Evolutionary conservation across 2,329 filamentous ascomycete genomes (phyloP).

Genomic region (Alternaria sp.): DNA sequence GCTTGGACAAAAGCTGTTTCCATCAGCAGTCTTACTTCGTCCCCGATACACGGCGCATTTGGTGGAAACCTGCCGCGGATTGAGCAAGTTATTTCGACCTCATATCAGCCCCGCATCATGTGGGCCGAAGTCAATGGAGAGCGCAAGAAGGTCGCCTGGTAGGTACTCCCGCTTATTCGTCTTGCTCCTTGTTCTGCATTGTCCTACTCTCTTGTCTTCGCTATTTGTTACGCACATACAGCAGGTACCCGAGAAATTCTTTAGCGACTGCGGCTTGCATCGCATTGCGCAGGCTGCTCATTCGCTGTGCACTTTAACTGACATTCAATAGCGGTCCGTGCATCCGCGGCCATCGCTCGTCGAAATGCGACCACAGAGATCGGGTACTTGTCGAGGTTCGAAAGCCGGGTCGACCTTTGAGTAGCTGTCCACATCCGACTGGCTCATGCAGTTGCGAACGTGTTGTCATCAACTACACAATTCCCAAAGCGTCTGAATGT

Average conservation of each 20-base stretch:
- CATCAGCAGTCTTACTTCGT: slow-evolving; percentile 26
- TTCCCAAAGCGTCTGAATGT: slow-evolving; percentile 51
- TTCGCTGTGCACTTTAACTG: slow-evolving; percentile 14
- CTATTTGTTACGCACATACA: background rate
- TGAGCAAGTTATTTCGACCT: slow-evolving; percentile 42
- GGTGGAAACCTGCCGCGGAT: slow-evolving; percentile 19
- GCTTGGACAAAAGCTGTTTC: slow-evolving; percentile 21
- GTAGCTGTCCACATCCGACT: slow-evolving; percentile 70
- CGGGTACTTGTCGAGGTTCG: slow-evolving; percentile 73
- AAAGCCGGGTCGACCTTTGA: slow-evolving; percentile 74
- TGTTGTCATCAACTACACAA: slow-evolving; percentile 61
- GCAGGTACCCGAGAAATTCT: background rate
- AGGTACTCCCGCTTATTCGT: slow-evolving; percentile 43
- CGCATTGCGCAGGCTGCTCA: background rate
- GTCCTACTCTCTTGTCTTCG: background rate
- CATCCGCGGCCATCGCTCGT: slow-evolving; percentile 77
- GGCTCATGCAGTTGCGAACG: slow-evolving; percentile 68
- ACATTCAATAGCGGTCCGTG: slow-evolving; percentile 67
- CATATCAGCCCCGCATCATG: slow-evolving; percentile 56
- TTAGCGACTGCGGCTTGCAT: background rate
- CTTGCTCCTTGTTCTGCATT: background rate
- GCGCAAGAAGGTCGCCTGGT: slow-evolving; percentile 80
- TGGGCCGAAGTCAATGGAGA: slow-evolving; percentile 67
- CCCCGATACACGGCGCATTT: slow-evolving; percentile 26
- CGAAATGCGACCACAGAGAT: slow-evolving; percentile 74